Base-by-base conservation (phyloP, 2,329 filamentous ascomycete species). In the Neopestalotiopsis sp. region DNA sequence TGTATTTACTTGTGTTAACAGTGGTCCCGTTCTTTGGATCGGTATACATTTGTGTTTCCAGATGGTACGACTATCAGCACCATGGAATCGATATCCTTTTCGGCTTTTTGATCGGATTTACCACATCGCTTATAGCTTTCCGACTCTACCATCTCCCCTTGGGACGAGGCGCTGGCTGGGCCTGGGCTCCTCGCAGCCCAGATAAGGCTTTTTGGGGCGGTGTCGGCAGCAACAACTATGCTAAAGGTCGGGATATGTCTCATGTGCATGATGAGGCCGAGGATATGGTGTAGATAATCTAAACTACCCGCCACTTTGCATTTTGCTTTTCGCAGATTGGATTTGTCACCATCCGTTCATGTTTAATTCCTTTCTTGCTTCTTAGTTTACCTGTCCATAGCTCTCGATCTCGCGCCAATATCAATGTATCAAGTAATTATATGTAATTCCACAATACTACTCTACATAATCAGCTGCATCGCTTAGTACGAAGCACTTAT, bases 151-250 rank as follows among this genome's bases (percentile, higher is more conserved):
- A 59, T 34, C 57, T 59, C 6, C 57, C 57, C 13, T 59, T 59
- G 17, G 57, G 57, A 24, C 57, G 57, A 10, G 57, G 57, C 20
- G 57, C 57, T 14, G 57, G 57, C 5, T 59, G 57, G 57, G 57
- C 57, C 14, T 59, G 57, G 57, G 24, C 57, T 10, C 57, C 57
- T 13, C 57, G 57, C 30, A 59, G 24, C 24, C 24, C 10, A 24
- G 57, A 59, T 28, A 59, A 59, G 30, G 57, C 57, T 3, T 59
- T 59, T 17, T 59, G 57, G 57, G 57, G 10, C 13, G 57, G 57
- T 6, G 10, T 59, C 57, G 57, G 57, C 57, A 59, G 57, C 57
- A 59, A 59, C 17, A 59, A 24, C 57, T 59, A 59, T 28, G 57
- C 57, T 17, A 59, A 17, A 59, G 57, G 13, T 28, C 57, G 57